phyloP scores from a whole-genome alignment of 129 eudicot species.

The Oenanthe sinensis region DNA sequence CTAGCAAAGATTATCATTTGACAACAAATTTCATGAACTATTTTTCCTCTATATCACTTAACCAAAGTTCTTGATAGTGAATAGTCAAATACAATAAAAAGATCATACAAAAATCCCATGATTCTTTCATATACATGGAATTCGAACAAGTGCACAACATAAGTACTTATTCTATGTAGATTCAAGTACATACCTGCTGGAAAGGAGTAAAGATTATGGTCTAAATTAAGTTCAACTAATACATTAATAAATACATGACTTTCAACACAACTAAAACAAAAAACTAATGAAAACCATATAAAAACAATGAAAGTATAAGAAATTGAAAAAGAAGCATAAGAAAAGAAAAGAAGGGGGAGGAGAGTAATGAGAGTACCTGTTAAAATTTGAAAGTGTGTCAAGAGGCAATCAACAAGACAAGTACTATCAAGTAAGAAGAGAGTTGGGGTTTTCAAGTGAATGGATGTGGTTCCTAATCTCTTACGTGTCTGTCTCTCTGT shows the following conservation, averaged over 20 bases:
- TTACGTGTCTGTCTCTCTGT: conserved; percentile 26
- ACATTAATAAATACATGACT: background rate
- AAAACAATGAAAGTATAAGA: background rate
- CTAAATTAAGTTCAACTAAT: background rate
- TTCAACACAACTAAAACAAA: background rate
- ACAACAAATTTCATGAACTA: background rate
- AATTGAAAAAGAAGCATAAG: background rate
- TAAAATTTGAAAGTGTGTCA: background rate
- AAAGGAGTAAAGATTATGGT: background rate
- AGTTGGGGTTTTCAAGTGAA: conserved; percentile 12
- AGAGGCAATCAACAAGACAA: background rate
- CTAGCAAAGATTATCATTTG: background rate
- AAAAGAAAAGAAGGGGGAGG: background rate
- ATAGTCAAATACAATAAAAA: background rate
- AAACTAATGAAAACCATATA: background rate
- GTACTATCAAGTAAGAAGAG: background rate
- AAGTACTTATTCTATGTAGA: background rate
- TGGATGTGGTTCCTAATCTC: conserved; percentile 29
- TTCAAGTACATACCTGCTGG: background rate
- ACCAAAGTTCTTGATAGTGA: background rate
- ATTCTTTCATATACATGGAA: background rate
- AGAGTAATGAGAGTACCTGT: background rate
- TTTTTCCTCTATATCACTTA: background rate
- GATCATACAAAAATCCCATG: background rate
- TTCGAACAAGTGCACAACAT: background rate